Base-by-base conservation (phyloP, 805 yeast species). In the Lipomyces mesembrius region DNA sequence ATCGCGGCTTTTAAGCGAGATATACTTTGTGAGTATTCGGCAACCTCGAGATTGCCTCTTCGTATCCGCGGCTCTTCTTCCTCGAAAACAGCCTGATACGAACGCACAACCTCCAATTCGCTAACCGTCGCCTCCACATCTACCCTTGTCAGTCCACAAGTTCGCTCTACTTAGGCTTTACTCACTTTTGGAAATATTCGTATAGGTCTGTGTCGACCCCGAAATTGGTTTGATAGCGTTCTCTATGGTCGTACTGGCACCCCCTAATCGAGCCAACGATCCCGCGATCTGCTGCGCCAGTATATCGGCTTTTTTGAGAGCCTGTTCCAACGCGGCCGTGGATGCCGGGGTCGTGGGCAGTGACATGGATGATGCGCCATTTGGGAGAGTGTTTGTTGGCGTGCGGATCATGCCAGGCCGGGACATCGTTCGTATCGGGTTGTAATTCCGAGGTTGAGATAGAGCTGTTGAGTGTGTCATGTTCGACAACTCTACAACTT, bases 201-300 rank as follows among this genome's bases (percentile, higher is more conserved):
- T 85, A 64, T 89, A 76, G 63, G 81, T 79, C 70, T 85, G 85
- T 60, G 90, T 88, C 65, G 86, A 86, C 7, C 83, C 82, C 52
- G 90, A 82, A 57, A 91, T 85, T 0, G 98, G 97, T 60, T 85
- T 84, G 72, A 94, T 86, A 29, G 90, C 83, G 37, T 79, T 77
- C 66, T 87, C 85, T 0, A 94, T 89, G 27, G 82, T 81, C 29
- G 80, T 75, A 6, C 92, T 83, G 61, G 83, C 83, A 37, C 76
- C 76, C 6, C 87, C 81, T 62, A 92, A 83, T 59, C 79, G 80
- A 37, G 77, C 80, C 54, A 91, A 80, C 2, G 91, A 86, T 34
- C 78, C 77, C 11, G 85, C 80, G 63, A 92, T 87, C 56, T 83
- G 78, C 1, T 77, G 74, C 9, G 92, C 84, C 53, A 91, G 77